phyloP scores from a whole-genome alignment of 2,329 filamentous ascomycete species.

The Aureobasidium sp. region DNA sequence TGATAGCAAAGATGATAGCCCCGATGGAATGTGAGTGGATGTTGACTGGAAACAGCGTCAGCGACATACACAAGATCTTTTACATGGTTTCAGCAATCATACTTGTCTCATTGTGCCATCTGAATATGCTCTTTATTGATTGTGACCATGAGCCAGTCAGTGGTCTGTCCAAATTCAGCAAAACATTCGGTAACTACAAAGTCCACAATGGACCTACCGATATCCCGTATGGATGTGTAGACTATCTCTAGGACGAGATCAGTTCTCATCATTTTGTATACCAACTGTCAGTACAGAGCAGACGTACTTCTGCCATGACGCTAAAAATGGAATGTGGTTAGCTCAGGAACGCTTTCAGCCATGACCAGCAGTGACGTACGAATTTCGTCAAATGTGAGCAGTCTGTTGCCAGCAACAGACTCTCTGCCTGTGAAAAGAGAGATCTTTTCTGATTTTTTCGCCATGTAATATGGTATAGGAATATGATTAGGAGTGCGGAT shows the following conservation, averaged over 20 bases:
- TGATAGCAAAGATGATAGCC: conserved; percentile 13
- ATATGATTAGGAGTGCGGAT: not conserved
- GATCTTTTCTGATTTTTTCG: not conserved
- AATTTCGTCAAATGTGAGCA: conserved; percentile 17
- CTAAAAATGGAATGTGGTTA: not conserved
- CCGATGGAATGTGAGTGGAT: conserved; percentile 20
- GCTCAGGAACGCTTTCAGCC: not conserved
- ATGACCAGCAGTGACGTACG: conserved; percentile 12
- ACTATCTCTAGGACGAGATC: conserved; percentile 7
- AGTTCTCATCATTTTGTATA: not conserved
- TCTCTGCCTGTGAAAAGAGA: not conserved
- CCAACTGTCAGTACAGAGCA: not conserved
- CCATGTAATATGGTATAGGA: not conserved
- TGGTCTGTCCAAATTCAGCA: not conserved
- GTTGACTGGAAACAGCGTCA: conserved; percentile 15
- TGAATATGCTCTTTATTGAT: conserved; percentile 10
- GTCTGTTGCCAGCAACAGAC: not conserved
- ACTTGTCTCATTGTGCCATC: conserved; percentile 18
- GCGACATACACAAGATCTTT: not conserved
- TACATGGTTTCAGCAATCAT: not conserved
- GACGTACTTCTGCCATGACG: conserved; percentile 15
- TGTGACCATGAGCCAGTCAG: conserved; percentile 3
- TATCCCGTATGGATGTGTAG: conserved; percentile 15
- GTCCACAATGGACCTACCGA: not conserved
- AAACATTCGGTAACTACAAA: too few relatives aligned